These are phyloP conservation scores for Solanum stenotomum DNA, from an alignment of 257 asterid species.

Conservation along the genomic window DNA sequence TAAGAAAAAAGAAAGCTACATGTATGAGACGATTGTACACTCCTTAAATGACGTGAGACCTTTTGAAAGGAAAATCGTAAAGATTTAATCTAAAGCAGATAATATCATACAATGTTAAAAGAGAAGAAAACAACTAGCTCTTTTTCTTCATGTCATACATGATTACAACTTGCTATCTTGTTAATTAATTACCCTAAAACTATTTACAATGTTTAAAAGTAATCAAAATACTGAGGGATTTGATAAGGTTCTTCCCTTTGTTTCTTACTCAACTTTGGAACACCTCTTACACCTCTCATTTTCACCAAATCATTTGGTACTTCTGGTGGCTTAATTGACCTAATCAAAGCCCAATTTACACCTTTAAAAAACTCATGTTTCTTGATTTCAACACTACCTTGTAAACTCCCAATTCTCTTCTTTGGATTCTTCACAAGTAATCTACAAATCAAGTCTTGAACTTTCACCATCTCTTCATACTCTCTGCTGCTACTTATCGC, in stretches of 20 bases:
- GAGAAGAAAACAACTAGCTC: not conserved
- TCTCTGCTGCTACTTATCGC: conserved; percentile 18
- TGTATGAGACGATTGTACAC: not conserved
- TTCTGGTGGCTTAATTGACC: conserved; percentile 38
- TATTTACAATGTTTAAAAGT: conserved; percentile 23
- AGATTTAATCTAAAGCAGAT: not conserved
- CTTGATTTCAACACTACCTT: conserved; percentile 69
- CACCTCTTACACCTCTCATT: not conserved
- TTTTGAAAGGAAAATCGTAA: not conserved
- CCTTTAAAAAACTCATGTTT: conserved; percentile 58
- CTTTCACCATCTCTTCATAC: conserved; percentile 27
- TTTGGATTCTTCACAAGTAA: conserved; percentile 56
- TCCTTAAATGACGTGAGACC: not conserved
- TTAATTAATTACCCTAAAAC: conserved; percentile 5
- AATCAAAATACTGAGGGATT: conserved; percentile 36
- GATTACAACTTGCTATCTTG: not conserved
- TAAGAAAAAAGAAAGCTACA: not conserved
- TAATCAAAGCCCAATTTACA: conserved; percentile 73
- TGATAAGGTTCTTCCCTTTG: conserved; percentile 36
- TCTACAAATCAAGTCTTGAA: conserved; percentile 48
- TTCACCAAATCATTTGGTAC: conserved; percentile 22
- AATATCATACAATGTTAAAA: not conserved
- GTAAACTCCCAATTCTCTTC: conserved; percentile 47
- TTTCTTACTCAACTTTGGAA: conserved; percentile 28
- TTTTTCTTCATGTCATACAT: not conserved